Evolutionary conservation across 1,139 yeast species (phyloP), one percentile per base, ranked within the genome.

Genomic region (Torulaspora pretoriensis): DNA sequence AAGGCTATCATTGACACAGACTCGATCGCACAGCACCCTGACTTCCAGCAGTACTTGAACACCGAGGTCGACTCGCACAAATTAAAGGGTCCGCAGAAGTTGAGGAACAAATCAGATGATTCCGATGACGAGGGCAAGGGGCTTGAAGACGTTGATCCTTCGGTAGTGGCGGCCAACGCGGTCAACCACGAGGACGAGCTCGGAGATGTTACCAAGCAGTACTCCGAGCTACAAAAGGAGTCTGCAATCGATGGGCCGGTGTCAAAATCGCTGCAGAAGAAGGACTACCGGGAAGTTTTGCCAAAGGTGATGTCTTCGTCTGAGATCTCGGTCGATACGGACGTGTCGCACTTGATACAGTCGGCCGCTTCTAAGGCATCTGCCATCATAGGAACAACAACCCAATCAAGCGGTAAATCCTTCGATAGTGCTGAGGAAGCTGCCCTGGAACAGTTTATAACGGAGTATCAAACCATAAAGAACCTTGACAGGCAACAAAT

Each of bases 371-470:
- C 59, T 4, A 61, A 60, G 43, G 67, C 67, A 2, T 60, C 67
- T 8, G 53, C 55, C 28, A 50, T 60, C 12, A 55, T 59, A 10
- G 57, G 57, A 2, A 53, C 57, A 13, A 55, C 61, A 12, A 56
- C 62, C n/a, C 65, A 61, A 48, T 57, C 67, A 2, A 60, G 55
- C 43, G 64, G 60, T 44, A 64, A 58, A 46, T 59, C 64, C 1
- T 64, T 64, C 40, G 63, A 57, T 45, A 69, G 68, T 13, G 80
- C 78, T 32, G 97, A 90, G 63, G 79, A 75, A 35, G 72, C 68
- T 16, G 83, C 87, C 0, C 77, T 90, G 47, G 92, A 87, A 49
- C 75, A 74, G 47, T 88, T 85, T 56, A 79, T 89, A 53, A 68
- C 70, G 12, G 83, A 83, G 13, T 89, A 85, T 61, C 80, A 86